Evolutionary conservation across 257 asterid species (phyloP).

Genomic region (Solanum megistacrolobum): DNA sequence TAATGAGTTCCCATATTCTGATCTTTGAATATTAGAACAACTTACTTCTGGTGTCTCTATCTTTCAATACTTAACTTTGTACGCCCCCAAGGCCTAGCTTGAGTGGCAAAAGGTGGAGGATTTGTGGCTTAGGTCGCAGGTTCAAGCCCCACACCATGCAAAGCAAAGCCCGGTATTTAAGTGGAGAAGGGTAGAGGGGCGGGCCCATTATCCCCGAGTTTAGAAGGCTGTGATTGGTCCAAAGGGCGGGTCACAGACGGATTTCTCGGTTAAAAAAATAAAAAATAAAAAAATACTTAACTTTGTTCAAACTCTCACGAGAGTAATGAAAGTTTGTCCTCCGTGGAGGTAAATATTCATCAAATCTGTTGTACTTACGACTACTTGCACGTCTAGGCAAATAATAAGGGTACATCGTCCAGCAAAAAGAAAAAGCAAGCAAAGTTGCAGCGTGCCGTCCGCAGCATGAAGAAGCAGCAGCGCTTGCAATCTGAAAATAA

Average conservation of each 20-base stretch:
- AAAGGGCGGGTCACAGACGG: too few relatives aligned
- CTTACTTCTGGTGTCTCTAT: neutral
- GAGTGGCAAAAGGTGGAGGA: too few relatives aligned
- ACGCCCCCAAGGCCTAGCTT: too few relatives aligned
- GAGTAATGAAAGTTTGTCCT: neutral
- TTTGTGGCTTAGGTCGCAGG: too few relatives aligned
- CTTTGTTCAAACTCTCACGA: neutral
- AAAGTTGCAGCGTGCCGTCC: slow-evolving; percentile 78
- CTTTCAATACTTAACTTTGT: too few relatives aligned
- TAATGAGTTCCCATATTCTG: neutral
- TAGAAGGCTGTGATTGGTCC: too few relatives aligned
- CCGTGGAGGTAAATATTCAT: neutral
- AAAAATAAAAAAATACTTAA: too few relatives aligned
- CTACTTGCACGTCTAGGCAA: slow-evolving; percentile 45
- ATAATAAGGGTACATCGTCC: slow-evolving; percentile 74
- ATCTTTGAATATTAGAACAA: neutral
- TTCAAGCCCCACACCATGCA: too few relatives aligned
- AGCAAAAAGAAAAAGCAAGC: slow-evolving; percentile 99
- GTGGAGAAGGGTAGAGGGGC: too few relatives aligned
- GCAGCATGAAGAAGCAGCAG: slow-evolving; percentile 93
- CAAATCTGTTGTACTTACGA: neutral
- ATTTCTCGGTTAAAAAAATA: too few relatives aligned
- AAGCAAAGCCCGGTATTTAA: too few relatives aligned
- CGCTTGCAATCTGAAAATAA: slow-evolving; percentile 53
- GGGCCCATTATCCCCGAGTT: too few relatives aligned